A percentile compares a stretch with the other conserved stretches of the same genome.
Conservation (phyloP, 345 rosid species). For the Populus simonii region DNA sequence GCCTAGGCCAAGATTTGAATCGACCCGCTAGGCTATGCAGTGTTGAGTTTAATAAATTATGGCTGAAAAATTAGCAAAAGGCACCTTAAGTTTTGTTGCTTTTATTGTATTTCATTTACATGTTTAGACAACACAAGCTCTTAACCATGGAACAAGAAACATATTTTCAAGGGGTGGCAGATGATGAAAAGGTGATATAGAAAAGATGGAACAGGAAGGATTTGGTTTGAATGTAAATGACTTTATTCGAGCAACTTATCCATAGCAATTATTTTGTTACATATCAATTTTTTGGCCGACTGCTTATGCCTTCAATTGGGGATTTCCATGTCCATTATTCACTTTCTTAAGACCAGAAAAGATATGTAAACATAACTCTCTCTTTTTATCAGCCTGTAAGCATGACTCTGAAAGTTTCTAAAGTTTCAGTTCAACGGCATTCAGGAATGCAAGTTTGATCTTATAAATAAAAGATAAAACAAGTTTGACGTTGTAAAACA, state of each 20-base stretch:
- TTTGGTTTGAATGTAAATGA: background rate
- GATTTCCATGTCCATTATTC: too few relatives aligned
- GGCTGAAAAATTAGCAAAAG: background rate
- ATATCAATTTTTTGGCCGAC: background rate
- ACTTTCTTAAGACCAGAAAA: too few relatives aligned
- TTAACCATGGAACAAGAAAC: background rate
- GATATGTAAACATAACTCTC: too few relatives aligned
- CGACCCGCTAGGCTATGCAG: too few relatives aligned
- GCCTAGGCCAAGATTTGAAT: accelerated
- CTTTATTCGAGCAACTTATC: background rate
- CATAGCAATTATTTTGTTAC: background rate
- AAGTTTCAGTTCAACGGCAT: background rate
- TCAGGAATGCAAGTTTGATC: background rate
- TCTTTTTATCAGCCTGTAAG: background rate
- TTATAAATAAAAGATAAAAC: too few relatives aligned
- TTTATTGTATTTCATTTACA: background rate
- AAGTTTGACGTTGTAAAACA: background rate
- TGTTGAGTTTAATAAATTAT: too few relatives aligned
- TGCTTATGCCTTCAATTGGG: too few relatives aligned
- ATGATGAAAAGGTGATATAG: background rate
- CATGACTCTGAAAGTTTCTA: background rate
- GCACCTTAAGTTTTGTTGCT: background rate
- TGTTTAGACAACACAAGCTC: background rate
- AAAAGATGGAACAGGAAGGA: background rate
- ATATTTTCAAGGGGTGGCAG: background rate